These are phyloP conservation scores for Ceratocystis papillata DNA, from an alignment of 2,329 filamentous ascomycete genomes.

Conservation along the genomic window DNA sequence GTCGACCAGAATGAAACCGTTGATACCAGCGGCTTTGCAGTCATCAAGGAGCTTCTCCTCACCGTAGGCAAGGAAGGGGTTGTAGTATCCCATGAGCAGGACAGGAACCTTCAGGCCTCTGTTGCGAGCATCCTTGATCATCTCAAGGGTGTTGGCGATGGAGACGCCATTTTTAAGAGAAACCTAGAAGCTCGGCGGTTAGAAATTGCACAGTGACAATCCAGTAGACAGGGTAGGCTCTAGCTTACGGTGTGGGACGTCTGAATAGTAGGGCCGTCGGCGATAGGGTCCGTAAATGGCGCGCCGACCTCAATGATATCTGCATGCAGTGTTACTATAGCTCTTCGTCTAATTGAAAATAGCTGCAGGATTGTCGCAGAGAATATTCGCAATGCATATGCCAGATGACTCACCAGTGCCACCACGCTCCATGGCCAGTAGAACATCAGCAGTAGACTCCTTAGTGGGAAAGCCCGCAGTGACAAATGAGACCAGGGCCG, in stretches of 20 bases:
- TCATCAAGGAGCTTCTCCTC: conserved; percentile 82
- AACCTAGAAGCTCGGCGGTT: conserved; percentile 32
- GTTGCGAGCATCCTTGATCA: conserved; percentile 69
- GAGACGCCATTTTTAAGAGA: conserved; percentile 84
- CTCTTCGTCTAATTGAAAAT: neutral
- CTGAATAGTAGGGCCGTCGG: conserved; percentile 94
- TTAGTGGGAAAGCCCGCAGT: conserved; percentile 83
- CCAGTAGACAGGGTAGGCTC: conserved; percentile 26
- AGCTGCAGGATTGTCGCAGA: neutral
- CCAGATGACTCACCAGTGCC: conserved; percentile 45
- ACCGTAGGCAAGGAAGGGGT: conserved; percentile 86
- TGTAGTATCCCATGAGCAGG: conserved; percentile 98
- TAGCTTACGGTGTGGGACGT: conserved; percentile 63
- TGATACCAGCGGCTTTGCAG: conserved; percentile 72
- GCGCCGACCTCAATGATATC: conserved; percentile 93
- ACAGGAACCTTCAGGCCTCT: conserved; percentile 71
- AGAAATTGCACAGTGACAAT: conserved; percentile 22
- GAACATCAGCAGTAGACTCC: conserved; percentile 70
- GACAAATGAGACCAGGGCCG: conserved; percentile 89
- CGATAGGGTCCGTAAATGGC: conserved; percentile 96
- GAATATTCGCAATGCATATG: conserved; percentile 44
- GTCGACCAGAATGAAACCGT: conserved; percentile 95
- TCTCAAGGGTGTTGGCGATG: conserved; percentile 64
- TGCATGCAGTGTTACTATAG: neutral
- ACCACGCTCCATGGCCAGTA: conserved; percentile 83